Percentiles rank a stretch among this genome's conserved stretches.
Conservation (phyloP, 495 filamentous ascomycete species). For the Podospora pseudoanserina region DNA sequence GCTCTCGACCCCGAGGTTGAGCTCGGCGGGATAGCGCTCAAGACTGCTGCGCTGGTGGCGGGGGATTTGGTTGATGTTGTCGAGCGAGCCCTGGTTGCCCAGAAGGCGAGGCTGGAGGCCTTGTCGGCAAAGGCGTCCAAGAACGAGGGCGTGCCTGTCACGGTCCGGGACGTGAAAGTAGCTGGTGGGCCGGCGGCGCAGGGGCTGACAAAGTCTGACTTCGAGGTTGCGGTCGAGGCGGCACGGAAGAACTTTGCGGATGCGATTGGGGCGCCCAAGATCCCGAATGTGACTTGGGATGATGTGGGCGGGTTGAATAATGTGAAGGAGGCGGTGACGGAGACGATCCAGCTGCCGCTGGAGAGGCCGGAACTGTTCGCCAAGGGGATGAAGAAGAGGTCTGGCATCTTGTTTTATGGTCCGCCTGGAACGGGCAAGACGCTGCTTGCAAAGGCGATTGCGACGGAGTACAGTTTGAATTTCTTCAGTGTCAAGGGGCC, state of each 20-base stretch:
- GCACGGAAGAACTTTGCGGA: slow-evolving; percentile 97
- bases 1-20: slow-evolving; percentile 76
- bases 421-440: slow-evolving; percentile 98
- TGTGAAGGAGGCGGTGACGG: slow-evolving; percentile 92
- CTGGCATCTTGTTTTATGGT: slow-evolving; percentile 95
- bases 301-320: slow-evolving; percentile 92
- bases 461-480: slow-evolving; percentile 96
- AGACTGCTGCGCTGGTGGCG: slow-evolving; percentile 92
- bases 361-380: slow-evolving; percentile 93
- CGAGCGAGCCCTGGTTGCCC: slow-evolving; percentile 76
- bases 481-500: slow-evolving; percentile 99
- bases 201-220: slow-evolving; percentile 80
- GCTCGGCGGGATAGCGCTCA: slow-evolving; percentile 75
- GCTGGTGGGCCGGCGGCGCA: slow-evolving; percentile 80
- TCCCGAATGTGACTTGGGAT: slow-evolving; percentile 93
- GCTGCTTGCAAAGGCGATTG: slow-evolving; percentile 93
- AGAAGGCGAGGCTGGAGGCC: slow-evolving; percentile 65
- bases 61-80: slow-evolving; percentile 93
- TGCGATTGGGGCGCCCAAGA: slow-evolving; percentile 95
- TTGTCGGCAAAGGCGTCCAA: slow-evolving; percentile 48
- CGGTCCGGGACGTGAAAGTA: slow-evolving; percentile 75
- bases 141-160: slow-evolving; percentile 44
- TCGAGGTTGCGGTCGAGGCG: slow-evolving; percentile 85
- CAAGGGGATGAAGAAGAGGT: slow-evolving; percentile 98
- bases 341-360: slow-evolving; percentile 93